phyloP scores from a whole-genome alignment of 106 monocot genomes.

The Dioscorea alata region DNA sequence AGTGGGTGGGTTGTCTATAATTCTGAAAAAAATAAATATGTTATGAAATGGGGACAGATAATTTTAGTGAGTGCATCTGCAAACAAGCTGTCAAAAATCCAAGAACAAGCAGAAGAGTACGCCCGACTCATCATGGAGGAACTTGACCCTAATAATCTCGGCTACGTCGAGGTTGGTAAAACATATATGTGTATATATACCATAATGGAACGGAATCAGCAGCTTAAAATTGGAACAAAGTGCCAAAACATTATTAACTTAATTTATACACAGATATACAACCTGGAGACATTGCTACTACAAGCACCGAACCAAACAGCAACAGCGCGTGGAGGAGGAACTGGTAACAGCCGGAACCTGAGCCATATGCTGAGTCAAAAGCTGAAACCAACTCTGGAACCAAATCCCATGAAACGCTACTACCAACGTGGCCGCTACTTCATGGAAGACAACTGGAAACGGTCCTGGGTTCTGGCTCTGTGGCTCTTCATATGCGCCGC shows the following conservation, averaged over 20 bases:
- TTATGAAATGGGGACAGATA: conserved; percentile 29
- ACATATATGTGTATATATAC: too few relatives aligned
- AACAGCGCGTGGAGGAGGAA: conserved; percentile 28
- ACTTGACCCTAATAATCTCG: conserved; percentile 72
- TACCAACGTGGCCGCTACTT: conserved; percentile 44
- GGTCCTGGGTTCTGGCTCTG: conserved; percentile 67
- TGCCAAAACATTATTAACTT: background rate
- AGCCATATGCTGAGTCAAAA: conserved; percentile 94
- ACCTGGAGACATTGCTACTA: conserved; percentile 77
- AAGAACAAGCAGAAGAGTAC: conserved; percentile 93
- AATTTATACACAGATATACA: conserved; percentile 56
- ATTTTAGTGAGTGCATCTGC: conserved; percentile 84
- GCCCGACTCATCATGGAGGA: conserved; percentile 97
- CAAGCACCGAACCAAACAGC: conserved; percentile 58
- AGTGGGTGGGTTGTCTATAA: too few relatives aligned
- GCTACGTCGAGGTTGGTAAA: conserved; percentile 73
- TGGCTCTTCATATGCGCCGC: conserved; percentile 67
- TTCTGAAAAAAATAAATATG: too few relatives aligned
- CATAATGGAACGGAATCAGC: too few relatives aligned
- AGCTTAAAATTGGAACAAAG: too few relatives aligned
- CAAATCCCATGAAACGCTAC: conserved; percentile 58
- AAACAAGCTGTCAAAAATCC: conserved; percentile 84
- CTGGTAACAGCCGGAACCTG: conserved; percentile 67
- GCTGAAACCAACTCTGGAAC: conserved; percentile 62
- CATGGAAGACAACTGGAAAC: conserved; percentile 81